Base-by-base conservation (phyloP, 148 eudicot genomes). In the Polygonum maritimum region DNA sequence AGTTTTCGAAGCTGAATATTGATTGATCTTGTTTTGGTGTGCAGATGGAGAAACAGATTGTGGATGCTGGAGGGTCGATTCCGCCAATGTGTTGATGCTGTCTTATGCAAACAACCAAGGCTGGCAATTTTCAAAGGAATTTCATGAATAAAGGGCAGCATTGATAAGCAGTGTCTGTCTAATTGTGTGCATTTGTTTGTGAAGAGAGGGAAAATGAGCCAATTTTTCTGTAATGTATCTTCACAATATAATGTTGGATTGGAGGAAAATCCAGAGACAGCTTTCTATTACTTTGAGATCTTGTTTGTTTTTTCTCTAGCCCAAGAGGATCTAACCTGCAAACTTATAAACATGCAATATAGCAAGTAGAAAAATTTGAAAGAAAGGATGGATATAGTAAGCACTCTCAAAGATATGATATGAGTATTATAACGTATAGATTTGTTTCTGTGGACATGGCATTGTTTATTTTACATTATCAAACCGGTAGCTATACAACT, bases 31-130 rank as follows among this genome's bases (percentile, higher is more conserved):
- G 36, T 26, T 60, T 67, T 5, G 41, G 71, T 38, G 71, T 83
- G 83, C 89, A 89, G 96, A 71, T 91, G 83, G 90, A 89, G 87
- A 88, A 82, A 81, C 90, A 89, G 84, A 85, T 91, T 69, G 77
- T 88, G 76, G 87, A 83, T 19, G 88, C 90, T 71, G 93, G 97
- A 47, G 97, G 93, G 39, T 63, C 86, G 48, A 78, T 89, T 81
- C 93, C 97, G 33, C 39, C 83, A 49, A 33, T 85, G 78, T 82
- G 76, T 26, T 65, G 2, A 60, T 54, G 60, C n/a, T 54, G 14
- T 39, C 5, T 16, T 33, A 44, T 15, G 21, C 6, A 67, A 67
- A 67, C 71, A 67, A 67, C 71, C 15, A 7, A 67, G 71, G 71
- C 2, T 44, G 15, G 18, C 36, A 60, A 12, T 60, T 22, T 21